Evolutionary conservation across 805 yeast species (phyloP), one percentile per base, ranked within the genome.

Genomic region (Wickerhamiella spandovensis): DNA sequence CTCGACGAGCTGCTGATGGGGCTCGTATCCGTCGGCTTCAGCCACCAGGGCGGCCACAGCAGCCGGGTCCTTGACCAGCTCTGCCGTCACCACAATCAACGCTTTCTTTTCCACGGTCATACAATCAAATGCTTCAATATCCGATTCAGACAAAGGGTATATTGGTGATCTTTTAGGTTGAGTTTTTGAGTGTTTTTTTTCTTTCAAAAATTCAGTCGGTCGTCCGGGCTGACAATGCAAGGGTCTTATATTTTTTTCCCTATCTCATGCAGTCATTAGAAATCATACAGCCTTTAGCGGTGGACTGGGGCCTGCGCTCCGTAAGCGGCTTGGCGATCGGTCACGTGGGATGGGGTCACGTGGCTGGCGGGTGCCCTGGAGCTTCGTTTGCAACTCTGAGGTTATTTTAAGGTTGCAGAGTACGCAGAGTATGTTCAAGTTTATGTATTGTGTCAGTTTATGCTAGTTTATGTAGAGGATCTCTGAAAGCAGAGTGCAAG

Each of bases 1-100:
- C 53, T 69, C 72, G 20, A 69, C 54, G 44, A 69, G 65, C 62
- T 69, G 73, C 51, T 55, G 61, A 53, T 60, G 63, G 5, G 55
- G 52, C 20, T 56, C 59, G 13, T 51, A 51, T 1, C 30, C 50
- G 10, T 43, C 23, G 18, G 49, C 53, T 9, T 52, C 49, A 1
- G 43, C 45, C 44, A 54, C 50, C 13, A 60, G 43, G 7, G 43
- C 37, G 13, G 54, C 55, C 18, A 58, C 56, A 13, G 44, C 49
- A n/a, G 48, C 47, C 21, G 58, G 58, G 39, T 57, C 46, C 12
- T 59, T 23, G 5, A 61, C 64, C 41, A 58, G 51, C 35, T 53
- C 58, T 20, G 53, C 39, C n/a, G 57, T 49, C 1, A 59, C 61
- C 18, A 56, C 53, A 12, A 59, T 35, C 17, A 59, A 50, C 5